Base-by-base conservation (phyloP, 768 basidiomycete species). In the Artomyces pyxidatus region DNA sequence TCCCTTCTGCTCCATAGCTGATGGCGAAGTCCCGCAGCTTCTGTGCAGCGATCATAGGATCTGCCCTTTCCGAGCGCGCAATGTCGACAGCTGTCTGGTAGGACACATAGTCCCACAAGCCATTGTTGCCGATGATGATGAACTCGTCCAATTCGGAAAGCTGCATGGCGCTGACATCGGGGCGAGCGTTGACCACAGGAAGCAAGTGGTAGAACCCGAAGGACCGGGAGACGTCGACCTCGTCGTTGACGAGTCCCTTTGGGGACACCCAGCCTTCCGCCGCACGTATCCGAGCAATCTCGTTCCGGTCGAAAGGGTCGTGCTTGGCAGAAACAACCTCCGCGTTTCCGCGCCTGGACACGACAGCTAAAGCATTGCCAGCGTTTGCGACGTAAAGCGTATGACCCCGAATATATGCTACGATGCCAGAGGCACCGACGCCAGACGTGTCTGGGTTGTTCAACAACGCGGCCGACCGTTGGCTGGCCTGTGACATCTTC, bases 81-180 rank as follows among this genome's bases (percentile, higher is more conserved):
- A 98, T 93, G 63, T 98, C 95, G 48, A 98, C 92, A 1, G 96
- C 95, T 0, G 89, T 95, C 64, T 97, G 92, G 61, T 88, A 90
- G 4, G 88, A 85, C 55, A 98, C 87, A 55, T 81, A 88, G 56
- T 94, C 87, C 96, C 96, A 99, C 22, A 98, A 64, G 0, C 90
- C 91, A 5, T 82, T 77, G 63, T 98, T 97, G 25, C 85, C 96
- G 52, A 99, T 77, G 68, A 99, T 95, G 59, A 98, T 78, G 60
- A 98, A 96, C 65, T 99, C 95, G 65, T 99, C 96, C 47, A 81
- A 75, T 53, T 89, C 84, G 2, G 81, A 75, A 16, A 99, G 68
- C 41, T 81, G 74, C 54, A 84, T 80, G 4, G 70, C 71, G 55
- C 70, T 71, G 52, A 95, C 77, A 62, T 90, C 79, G 0, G 96